phyloP scores from a whole-genome alignment of 2,329 filamentous ascomycete species.

The Penicillium janthinellum region DNA sequence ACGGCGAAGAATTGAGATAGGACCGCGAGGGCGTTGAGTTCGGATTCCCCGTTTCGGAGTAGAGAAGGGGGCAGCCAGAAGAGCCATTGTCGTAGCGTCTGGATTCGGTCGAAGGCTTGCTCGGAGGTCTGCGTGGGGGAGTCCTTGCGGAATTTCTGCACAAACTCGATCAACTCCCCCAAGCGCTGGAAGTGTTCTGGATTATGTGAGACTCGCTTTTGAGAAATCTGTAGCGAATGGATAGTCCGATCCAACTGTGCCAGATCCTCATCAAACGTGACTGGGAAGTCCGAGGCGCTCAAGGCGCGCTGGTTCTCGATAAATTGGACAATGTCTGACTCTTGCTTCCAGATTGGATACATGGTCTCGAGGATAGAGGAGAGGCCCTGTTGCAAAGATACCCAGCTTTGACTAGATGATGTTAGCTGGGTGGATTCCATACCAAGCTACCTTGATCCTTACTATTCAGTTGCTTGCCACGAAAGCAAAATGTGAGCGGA shows the following conservation, averaged over 20 bases:
- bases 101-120: slow-evolving; percentile 86
- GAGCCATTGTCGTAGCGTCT: slow-evolving; percentile 85
- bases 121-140: slow-evolving; percentile 70
- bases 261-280: slow-evolving; percentile 64
- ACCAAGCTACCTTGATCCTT: slow-evolving; percentile 43
- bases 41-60: slow-evolving; percentile 73
- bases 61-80: slow-evolving; percentile 92
- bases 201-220: slow-evolving; percentile 67
- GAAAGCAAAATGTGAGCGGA: slow-evolving; percentile 89
- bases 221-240: slow-evolving; percentile 59
- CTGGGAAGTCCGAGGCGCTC: slow-evolving; percentile 36
- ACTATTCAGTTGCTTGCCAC: slow-evolving; percentile 97
- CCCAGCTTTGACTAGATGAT: slow-evolving; percentile 77
- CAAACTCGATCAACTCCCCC: slow-evolving; percentile 69
- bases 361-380: slow-evolving; percentile 89
- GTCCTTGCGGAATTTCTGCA: slow-evolving; percentile 71
- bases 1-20: slow-evolving; percentile 91
- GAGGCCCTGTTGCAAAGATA: slow-evolving; percentile 86
- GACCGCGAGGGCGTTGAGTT: slow-evolving; percentile 76
- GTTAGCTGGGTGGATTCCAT: slow-evolving; percentile 36
- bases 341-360: slow-evolving; percentile 80
- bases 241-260: slow-evolving; percentile 68
- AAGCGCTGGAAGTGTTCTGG: slow-evolving; percentile 70
- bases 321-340: slow-evolving; percentile 64
- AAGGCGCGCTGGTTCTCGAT: slow-evolving; percentile 45